Evolutionary conservation across 2,329 filamentous ascomycete genomes (phyloP).

Genomic region (Pochonia chlamydosporia): DNA sequence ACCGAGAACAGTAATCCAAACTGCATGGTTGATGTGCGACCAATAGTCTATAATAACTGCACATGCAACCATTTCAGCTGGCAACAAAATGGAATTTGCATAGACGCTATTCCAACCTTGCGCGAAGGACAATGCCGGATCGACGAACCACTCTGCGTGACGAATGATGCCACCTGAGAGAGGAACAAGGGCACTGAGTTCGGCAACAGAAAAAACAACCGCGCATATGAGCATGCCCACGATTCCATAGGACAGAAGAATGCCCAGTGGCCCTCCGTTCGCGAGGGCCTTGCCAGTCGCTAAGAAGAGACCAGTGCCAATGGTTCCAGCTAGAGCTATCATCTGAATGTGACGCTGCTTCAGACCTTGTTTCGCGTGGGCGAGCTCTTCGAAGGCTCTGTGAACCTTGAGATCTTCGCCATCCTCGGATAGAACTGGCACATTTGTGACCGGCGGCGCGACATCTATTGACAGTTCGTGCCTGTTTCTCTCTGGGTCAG

Average conservation of each 20-base stretch:
- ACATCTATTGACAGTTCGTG: not conserved
- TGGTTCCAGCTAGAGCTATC: slow-evolving; percentile 42
- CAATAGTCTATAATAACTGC: slow-evolving; percentile 44
- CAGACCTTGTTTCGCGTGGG: slow-evolving; percentile 3
- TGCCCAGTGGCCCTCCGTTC: slow-evolving; percentile 50
- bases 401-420: not conserved
- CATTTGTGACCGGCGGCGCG: not conserved
- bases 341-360: slow-evolving; percentile 41
- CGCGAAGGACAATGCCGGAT: slow-evolving; percentile 47
- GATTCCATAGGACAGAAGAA: slow-evolving; percentile 45
- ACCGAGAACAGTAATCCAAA: slow-evolving; percentile 53
- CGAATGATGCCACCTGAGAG: slow-evolving; percentile 58
- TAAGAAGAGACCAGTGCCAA: slow-evolving; percentile 64
- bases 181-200: slow-evolving; percentile 54
- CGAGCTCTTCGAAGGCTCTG: slow-evolving; percentile 8
- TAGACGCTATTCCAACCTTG: slow-evolving; percentile 49
- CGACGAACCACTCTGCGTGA: slow-evolving; percentile 56
- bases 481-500: not conserved
- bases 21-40: slow-evolving; percentile 38
- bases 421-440: not conserved
- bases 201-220: slow-evolving; percentile 52
- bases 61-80: slow-evolving; percentile 50
- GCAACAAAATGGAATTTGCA: slow-evolving; percentile 42
- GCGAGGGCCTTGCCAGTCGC: slow-evolving; percentile 56
- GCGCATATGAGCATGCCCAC: slow-evolving; percentile 44